Evolutionary conservation across 2,329 filamentous ascomycete species (phyloP).

Genomic region (Venturia carpophila): DNA sequence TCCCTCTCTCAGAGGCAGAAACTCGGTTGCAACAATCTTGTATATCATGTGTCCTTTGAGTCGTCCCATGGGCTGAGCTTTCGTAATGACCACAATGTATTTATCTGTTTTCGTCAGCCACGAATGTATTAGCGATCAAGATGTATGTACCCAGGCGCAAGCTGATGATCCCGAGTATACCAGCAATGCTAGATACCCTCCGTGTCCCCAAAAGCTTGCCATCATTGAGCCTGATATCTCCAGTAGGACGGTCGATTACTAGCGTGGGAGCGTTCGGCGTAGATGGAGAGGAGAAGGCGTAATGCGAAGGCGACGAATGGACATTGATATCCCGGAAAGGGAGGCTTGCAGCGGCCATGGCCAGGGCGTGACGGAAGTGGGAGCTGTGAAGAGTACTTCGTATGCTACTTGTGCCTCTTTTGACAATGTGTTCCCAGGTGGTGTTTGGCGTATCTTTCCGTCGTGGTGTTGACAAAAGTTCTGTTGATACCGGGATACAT

Average conservation of each 20-base stretch:
- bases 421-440: background rate
- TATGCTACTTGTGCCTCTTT: background rate
- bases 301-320: constrained; percentile 82
- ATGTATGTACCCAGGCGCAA: constrained; percentile 67
- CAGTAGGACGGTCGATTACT: constrained; percentile 83
- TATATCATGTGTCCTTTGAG: constrained; percentile 96
- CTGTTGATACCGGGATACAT: background rate
- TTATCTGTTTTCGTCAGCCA: constrained; percentile 56
- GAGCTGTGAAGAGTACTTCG: background rate
- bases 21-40: constrained; percentile 82
- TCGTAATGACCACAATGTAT: constrained; percentile 94
- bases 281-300: constrained; percentile 94
- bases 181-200: constrained; percentile 87
- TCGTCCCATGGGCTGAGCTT: constrained; percentile 81
- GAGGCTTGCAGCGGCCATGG: constrained; percentile 39
- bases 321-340: constrained; percentile 97
- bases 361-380: background rate
- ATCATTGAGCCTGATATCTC: constrained; percentile 80
- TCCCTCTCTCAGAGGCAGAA: constrained; percentile 87
- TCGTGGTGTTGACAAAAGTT: background rate
- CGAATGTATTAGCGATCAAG: constrained; percentile 17
- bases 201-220: constrained; percentile 66
- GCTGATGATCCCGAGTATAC: constrained; percentile 89
- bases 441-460: background rate
- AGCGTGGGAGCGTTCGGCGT: constrained; percentile 82